Evolutionary conservation across 2,329 filamentous ascomycete genomes (phyloP).

Genomic region (Chrysoporthe puriensis): DNA sequence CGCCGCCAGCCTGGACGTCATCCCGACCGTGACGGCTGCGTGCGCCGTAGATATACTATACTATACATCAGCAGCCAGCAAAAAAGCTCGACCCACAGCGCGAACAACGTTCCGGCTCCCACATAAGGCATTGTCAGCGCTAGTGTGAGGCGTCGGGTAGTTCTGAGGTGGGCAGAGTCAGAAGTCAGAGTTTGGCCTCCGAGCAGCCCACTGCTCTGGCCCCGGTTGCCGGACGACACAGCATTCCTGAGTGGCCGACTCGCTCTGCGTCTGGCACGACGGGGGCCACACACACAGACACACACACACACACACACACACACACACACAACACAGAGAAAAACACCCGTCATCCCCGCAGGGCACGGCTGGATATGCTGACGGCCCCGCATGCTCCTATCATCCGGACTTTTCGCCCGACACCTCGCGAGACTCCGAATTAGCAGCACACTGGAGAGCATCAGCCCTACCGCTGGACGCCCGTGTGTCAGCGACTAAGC

Average conservation of each 20-base stretch:
- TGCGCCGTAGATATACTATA: slow-evolving; percentile 9
- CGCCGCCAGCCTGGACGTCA: background rate
- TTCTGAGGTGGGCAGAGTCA: slow-evolving; percentile 2
- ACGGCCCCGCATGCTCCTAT: background rate
- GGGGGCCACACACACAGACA: no score
- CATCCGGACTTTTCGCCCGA: slow-evolving; percentile 8
- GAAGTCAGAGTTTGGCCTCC: no score
- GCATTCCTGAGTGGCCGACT: background rate
- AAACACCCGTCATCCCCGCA: background rate
- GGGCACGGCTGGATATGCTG: background rate
- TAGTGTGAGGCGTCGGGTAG: slow-evolving; percentile 9
- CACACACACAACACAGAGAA: background rate
- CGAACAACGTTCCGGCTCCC: background rate
- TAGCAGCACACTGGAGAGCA: slow-evolving; percentile 6
- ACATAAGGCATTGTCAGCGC: slow-evolving; percentile 10
- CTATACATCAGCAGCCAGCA: slow-evolving; percentile 7
- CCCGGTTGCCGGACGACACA: slow-evolving; percentile 11
- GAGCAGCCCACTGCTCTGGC: background rate
- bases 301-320: no score
- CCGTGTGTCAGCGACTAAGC: slow-evolving; percentile 8
- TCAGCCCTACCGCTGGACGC: slow-evolving; percentile 14
- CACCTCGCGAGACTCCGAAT: slow-evolving; percentile 5
- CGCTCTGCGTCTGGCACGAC: background rate
- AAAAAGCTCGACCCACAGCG: background rate
- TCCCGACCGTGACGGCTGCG: background rate